phyloP scores from a whole-genome alignment of 139 green algal genomes.

The Marvania coccoides region DNA sequence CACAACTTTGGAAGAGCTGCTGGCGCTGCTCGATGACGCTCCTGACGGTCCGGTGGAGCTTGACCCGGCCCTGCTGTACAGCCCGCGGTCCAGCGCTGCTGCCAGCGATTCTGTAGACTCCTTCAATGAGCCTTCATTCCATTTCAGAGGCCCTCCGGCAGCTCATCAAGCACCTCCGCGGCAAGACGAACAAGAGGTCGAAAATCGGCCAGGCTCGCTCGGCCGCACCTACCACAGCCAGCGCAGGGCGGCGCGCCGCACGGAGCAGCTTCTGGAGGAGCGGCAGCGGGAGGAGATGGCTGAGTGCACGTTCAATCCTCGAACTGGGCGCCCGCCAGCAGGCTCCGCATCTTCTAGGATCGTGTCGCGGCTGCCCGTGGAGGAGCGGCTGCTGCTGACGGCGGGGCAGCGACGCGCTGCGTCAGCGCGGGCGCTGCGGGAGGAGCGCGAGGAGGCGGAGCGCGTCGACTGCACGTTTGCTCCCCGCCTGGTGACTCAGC shows the following conservation, averaged over 20 bases:
- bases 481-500: not conserved
- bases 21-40: not conserved
- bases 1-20: not conserved
- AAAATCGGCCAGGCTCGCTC: no score
- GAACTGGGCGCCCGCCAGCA: not conserved
- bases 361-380: not conserved
- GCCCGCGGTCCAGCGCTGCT: no score
- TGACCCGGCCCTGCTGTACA: conserved; percentile 1
- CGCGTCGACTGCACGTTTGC: not conserved
- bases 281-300: not conserved
- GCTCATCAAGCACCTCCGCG: no score
- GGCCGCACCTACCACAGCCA: no score
- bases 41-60: not conserved
- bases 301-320: not conserved
- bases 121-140: no score
- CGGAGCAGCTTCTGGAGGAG: not conserved
- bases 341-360: not conserved
- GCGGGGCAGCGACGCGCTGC: not conserved
- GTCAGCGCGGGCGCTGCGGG: not conserved
- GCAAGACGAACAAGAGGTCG: no score
- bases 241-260: not conserved
- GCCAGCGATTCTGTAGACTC: no score
- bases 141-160: no score
- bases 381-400: not conserved
- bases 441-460: not conserved